Evolutionary conservation across 192 early-diverging fungal genomes (phyloP), one percentile per base, ranked within the genome.

Genomic region (Umbelopsis vinacea): DNA sequence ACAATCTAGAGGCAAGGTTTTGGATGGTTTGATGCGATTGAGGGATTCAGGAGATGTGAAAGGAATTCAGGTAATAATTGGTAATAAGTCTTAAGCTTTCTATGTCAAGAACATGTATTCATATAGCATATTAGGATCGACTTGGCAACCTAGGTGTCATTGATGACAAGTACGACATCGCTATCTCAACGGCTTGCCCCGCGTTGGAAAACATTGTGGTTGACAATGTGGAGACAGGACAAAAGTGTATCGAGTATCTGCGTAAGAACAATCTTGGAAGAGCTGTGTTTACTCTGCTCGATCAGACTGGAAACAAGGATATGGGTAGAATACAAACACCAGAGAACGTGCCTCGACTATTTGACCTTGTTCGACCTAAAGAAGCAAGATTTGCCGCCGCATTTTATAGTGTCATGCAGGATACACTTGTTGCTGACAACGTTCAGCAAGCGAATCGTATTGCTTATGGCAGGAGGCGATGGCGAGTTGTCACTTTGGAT

Each of bases 121-220:
- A 26, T n/a, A 46, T 68, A 19, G 24, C 17, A 17, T 73, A 15
- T 67, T 40, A 90, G 89, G 91, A 92, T 52, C 90, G 98, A 9
- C 83, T 99, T 22, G 98, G 98, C n/a, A 92, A 95, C 69, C 82
- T 99, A n/a, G 98, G 97, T 26, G 90, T 92, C 1, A 97, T 99
- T 73, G 93, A 94, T 60, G 92, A 92, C 67, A 91, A 89, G 77
- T 99, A 96, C 71, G 98, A 98, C 79, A 91, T 98, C 8, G 97
- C 97, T 0, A 90, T 98, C 19, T 97, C 96, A 3, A 98, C 95
- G 4, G 92, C 95, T 0, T 97, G 94, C 55, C 86, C 87, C 21
- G 81, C 84, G 12, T 84, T 99, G 69, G 90, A 97, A 63, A 85
- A 90, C 63, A 96, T 99, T 76, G 92, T 99, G 0, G 96, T 97